Conservation (phyloP, 2,329 filamentous ascomycete species). For the Pyrenochaeta sp. region DNA sequence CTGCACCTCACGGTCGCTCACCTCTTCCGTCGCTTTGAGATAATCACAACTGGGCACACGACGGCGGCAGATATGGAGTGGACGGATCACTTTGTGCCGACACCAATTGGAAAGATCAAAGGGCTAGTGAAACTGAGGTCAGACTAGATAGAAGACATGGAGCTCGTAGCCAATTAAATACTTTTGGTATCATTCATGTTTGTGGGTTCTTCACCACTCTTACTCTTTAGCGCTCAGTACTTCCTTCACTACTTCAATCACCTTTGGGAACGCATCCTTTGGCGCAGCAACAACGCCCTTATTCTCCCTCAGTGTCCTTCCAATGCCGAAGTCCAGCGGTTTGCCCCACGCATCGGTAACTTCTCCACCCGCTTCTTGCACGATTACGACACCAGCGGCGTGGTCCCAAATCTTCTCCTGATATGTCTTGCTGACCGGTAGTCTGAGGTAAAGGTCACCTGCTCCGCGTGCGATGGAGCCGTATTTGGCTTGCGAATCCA, state of each 20-base stretch:
- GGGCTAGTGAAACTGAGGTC: slow-evolving; percentile 16
- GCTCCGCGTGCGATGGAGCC: slow-evolving; percentile 92
- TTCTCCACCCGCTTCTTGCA: slow-evolving; percentile 89
- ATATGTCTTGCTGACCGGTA: slow-evolving; percentile 86
- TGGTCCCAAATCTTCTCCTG: slow-evolving; percentile 99
- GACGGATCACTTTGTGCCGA: slow-evolving; percentile 21
- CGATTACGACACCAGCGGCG: slow-evolving; percentile 92
- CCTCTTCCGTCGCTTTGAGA: slow-evolving; percentile 21
- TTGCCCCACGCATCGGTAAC: slow-evolving; percentile 91
- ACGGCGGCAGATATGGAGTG: slow-evolving; percentile 24
- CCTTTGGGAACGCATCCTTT: slow-evolving; percentile 74
- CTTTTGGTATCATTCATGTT: neutral
- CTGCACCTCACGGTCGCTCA: slow-evolving; percentile 22
- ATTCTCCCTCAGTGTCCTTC: slow-evolving; percentile 86
- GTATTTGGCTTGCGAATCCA: slow-evolving; percentile 99
- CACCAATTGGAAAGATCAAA: slow-evolving; percentile 15
- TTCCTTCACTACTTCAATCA: slow-evolving; percentile 82
- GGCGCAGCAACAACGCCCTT: slow-evolving; percentile 94
- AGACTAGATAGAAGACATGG: slow-evolving; percentile 2
- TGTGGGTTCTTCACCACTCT: neutral
- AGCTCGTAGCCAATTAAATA: neutral
- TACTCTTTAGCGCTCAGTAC: slow-evolving; percentile 64
- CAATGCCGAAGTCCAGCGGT: slow-evolving; percentile 83
- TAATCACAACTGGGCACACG: slow-evolving; percentile 18
- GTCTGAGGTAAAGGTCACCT: slow-evolving; percentile 90